Conservation (phyloP, 768 basidiomycete species). For the Polyporus arcularius region DNA sequence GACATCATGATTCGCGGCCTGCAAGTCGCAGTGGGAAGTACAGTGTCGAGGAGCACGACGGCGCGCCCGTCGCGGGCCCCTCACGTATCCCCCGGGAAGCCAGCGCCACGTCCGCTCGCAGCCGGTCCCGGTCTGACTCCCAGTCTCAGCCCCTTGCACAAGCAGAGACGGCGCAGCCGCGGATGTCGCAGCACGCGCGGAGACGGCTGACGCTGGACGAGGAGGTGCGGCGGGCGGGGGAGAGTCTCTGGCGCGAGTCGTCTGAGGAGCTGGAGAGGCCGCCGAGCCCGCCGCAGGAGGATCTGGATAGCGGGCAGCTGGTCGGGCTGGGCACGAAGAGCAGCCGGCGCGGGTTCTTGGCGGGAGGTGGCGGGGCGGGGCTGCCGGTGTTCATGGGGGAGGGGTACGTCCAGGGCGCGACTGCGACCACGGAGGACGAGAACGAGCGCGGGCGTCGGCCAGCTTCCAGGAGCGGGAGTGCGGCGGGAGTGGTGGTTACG, state of each 20-base stretch:
- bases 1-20: not conserved
- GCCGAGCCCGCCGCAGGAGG: slow-evolving; percentile 18
- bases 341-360: slow-evolving; percentile 61
- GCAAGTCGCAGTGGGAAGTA: not conserved
- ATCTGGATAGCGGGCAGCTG: slow-evolving; percentile 50
- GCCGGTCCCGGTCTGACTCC: not conserved
- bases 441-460: not conserved
- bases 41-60: no score
- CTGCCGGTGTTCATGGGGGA: slow-evolving; percentile 69
- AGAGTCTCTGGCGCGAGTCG: slow-evolving; percentile 31
- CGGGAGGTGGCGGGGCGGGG: slow-evolving; percentile 76
- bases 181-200: slow-evolving; percentile 24
- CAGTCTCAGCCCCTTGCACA: not conserved
- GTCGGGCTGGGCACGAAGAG: slow-evolving; percentile 57
- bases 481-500: slow-evolving; percentile 1
- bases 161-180: not conserved
- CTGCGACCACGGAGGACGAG: slow-evolving; percentile 33
- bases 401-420: slow-evolving; percentile 63
- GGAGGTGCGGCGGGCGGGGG: slow-evolving; percentile 54
- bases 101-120: slow-evolving; percentile 8
- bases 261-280: slow-evolving; percentile 25
- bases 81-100: slow-evolving; percentile 2
- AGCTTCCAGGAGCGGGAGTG: slow-evolving; percentile 6
- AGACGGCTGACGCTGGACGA: slow-evolving; percentile 66
- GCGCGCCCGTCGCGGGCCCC: not conserved